phyloP scores from a whole-genome alignment of 2,329 filamentous ascomycete species.

The Cladophialophora yegresii region DNA sequence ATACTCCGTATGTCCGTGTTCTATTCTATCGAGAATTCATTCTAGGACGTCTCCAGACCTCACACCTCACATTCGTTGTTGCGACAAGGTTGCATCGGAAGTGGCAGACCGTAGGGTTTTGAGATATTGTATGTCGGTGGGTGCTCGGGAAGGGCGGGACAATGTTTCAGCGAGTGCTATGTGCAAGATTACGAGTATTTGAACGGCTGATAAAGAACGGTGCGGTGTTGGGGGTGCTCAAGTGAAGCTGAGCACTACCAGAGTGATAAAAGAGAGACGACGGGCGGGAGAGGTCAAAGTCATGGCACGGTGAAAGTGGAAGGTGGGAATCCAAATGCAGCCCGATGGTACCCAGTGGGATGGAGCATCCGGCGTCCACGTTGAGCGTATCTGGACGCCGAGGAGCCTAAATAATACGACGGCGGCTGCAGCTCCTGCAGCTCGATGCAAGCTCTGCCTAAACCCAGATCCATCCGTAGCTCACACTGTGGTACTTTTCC shows the following conservation, averaged over 20 bases:
- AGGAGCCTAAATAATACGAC: background rate
- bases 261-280: conserved; percentile 16
- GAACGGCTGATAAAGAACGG: conserved; percentile 7
- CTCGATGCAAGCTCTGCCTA: background rate
- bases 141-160: conserved; percentile 6
- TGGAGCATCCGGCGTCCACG: background rate
- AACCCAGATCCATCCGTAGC: conserved; percentile 3
- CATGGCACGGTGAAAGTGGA: conserved; percentile 8
- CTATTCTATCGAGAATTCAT: conserved; percentile 16
- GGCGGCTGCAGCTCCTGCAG: background rate
- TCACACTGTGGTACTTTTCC: no score
- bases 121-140: background rate
- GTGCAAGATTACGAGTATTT: conserved; percentile 17
- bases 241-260: conserved; percentile 11
- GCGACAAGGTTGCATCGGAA: background rate
- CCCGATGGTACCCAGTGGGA: conserved; percentile 4
- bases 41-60: background rate
- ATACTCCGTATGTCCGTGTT: background rate
- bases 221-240: conserved; percentile 3
- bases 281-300: background rate
- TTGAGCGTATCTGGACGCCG: background rate
- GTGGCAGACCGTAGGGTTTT: background rate
- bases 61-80: background rate
- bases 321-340: conserved; percentile 7
- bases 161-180: conserved; percentile 1